Percentiles rank a stretch among this genome's conserved stretches.
These are phyloP conservation scores for Huntiella decipiens DNA, from an alignment of 2,329 filamentous ascomycete genomes.

Conservation along the genomic window DNA sequence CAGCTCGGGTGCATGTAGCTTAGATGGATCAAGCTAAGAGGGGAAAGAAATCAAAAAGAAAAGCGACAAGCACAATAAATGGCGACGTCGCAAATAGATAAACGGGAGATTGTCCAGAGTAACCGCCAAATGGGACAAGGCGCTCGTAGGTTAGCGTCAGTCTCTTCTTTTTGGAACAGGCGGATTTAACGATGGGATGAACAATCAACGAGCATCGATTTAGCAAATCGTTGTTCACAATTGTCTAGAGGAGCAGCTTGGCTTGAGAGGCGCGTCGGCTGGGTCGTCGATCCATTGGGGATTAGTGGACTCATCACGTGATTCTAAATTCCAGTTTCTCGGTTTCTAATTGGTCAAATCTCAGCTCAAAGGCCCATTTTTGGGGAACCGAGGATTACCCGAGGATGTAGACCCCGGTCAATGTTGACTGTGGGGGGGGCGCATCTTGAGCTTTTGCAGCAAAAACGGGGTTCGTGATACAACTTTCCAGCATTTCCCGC, in stretches of 20 bases:
- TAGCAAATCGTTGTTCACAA: background rate
- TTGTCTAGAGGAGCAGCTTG: conserved; percentile 4
- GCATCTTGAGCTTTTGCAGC: background rate
- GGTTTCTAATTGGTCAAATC: conserved; percentile 2
- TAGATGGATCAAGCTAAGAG: background rate
- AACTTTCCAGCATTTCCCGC: background rate
- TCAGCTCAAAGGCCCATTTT: background rate
- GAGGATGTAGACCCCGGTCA: conserved; percentile 1
- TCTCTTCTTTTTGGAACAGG: too few species aligned
- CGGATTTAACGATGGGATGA: too few species aligned
- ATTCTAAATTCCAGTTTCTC: background rate
- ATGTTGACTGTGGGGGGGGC: background rate
- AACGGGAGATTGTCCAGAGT: background rate
- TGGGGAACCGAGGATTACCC: conserved; percentile 3
- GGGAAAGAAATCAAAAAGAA: background rate
- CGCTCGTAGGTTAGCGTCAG: background rate
- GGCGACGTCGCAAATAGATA: background rate
- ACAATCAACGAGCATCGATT: too few species aligned
- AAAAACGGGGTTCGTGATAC: conserved; percentile 9
- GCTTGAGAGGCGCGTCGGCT: conserved; percentile 7
- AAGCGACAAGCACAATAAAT: background rate
- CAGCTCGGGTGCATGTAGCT: background rate
- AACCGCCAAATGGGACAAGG: background rate
- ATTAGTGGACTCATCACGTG: conserved; percentile 9
- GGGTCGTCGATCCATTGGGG: conserved; percentile 4